phyloP scores from a whole-genome alignment of 163 green algal genomes.

The Trebouxia gelatinosa region DNA sequence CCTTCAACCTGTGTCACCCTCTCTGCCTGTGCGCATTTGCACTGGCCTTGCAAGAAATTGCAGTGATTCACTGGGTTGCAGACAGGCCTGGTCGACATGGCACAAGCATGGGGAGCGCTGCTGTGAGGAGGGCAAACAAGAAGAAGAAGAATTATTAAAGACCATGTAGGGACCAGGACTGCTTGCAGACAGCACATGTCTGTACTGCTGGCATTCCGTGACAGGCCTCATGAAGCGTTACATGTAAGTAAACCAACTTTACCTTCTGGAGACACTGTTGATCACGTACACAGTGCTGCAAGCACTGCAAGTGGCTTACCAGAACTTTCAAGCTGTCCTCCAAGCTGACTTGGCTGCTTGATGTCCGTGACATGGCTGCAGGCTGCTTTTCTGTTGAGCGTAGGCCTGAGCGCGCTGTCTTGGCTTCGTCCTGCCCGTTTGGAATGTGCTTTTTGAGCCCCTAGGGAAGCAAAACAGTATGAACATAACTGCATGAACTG shows the following conservation, averaged over 20 bases:
- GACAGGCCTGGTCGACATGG: background rate
- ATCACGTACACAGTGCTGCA: background rate
- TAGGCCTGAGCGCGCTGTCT: conserved; percentile 4
- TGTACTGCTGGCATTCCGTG: no score
- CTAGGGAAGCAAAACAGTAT: no score
- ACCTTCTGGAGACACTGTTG: no score
- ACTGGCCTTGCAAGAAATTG: no score
- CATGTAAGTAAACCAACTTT: no score
- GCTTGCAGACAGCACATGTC: no score
- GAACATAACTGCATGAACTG: no score
- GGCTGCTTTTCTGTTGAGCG: conserved; percentile 9
- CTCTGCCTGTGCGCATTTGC: no score
- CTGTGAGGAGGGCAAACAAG: background rate
- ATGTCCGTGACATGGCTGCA: background rate
- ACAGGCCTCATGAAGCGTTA: background rate
- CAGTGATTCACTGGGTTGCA: background rate
- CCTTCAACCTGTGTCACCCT: no score
- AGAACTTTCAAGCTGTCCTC: conserved; percentile 1
- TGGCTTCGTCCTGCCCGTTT: conserved; percentile 4
- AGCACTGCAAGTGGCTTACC: background rate
- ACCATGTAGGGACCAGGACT: background rate
- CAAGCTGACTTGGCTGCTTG: background rate
- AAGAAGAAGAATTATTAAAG: background rate
- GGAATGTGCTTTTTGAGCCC: background rate
- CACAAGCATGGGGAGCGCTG: background rate